phyloP scores from a whole-genome alignment of 1,284 basidiomycete species.

The Ganoderma lingzhi region DNA sequence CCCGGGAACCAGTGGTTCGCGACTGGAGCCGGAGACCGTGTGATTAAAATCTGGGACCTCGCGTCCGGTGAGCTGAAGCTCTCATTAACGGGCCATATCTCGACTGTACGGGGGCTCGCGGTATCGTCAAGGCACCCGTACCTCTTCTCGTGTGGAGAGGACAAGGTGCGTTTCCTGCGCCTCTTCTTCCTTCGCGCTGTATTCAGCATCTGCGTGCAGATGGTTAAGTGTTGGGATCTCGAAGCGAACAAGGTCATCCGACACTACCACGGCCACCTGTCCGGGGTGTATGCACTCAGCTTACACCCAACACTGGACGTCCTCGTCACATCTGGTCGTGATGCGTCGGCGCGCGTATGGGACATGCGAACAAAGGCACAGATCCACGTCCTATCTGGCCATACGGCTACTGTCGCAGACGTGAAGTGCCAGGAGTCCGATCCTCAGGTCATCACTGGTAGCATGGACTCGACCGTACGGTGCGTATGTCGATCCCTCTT shows the following conservation, averaged over 20 bases:
- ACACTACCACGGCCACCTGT: conserved; percentile 97
- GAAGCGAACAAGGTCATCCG: conserved; percentile 99
- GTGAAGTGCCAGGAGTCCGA: conserved; percentile 97
- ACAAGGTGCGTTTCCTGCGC: conserved; percentile 70
- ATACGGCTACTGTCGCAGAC: conserved; percentile 93
- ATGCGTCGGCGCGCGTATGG: conserved; percentile 97
- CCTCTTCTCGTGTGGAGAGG: conserved; percentile 96
- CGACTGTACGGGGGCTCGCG: conserved; percentile 93
- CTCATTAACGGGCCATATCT: conserved; percentile 97
- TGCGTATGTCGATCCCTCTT: conserved; percentile 45
- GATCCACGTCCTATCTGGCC: conserved; percentile 93
- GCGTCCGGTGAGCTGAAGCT: conserved; percentile 96
- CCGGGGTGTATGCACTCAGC: conserved; percentile 91
- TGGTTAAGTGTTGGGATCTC: conserved; percentile 99
- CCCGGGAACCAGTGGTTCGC: conserved; percentile 99
- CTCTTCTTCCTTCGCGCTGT: not conserved
- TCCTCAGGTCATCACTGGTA: conserved; percentile 97
- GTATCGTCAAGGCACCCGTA: conserved; percentile 96
- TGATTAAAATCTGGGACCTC: conserved; percentile 99
- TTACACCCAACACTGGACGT: conserved; percentile 97
- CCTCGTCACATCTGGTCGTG: conserved; percentile 93
- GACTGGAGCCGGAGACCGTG: conserved; percentile 96
- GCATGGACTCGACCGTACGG: conserved; percentile 97
- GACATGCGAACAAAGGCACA: conserved; percentile 99
- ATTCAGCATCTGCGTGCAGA: conserved; percentile 54